These are phyloP conservation scores for Fusarium longipes DNA, from an alignment of 2,329 filamentous ascomycete species.

Conservation along the genomic window DNA sequence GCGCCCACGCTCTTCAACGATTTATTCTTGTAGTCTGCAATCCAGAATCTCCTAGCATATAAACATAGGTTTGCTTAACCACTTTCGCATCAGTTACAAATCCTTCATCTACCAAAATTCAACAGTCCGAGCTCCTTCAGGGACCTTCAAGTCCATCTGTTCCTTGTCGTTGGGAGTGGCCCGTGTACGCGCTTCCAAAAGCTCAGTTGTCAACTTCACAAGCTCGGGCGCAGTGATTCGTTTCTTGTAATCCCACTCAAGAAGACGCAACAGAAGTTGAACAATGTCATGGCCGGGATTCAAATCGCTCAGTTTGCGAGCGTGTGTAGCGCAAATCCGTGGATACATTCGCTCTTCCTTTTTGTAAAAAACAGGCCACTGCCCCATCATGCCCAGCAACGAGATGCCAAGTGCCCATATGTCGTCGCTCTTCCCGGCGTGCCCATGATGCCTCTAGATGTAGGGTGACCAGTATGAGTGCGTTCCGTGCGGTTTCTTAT, in stretches of 20 bases:
- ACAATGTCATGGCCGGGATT: conserved; percentile 45
- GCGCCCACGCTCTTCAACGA: no score
- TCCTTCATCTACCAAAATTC: conserved; percentile 47
- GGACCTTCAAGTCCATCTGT: conserved; percentile 38
- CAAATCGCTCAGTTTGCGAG: conserved; percentile 31
- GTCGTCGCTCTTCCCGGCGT: conserved; percentile 47
- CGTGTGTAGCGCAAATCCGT: conserved; percentile 41
- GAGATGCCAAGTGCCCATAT: conserved; percentile 51
- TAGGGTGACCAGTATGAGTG: conserved; percentile 48
- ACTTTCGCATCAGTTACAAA: background rate
- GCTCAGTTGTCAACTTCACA: conserved; percentile 8
- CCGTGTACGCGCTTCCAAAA: conserved; percentile 3
- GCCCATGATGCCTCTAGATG: conserved; percentile 32
- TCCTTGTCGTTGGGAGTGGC: background rate
- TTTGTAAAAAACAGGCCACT: conserved; percentile 40
- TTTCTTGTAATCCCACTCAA: conserved; percentile 32
- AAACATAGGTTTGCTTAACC: background rate
- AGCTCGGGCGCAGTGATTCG: conserved; percentile 41
- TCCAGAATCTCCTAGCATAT: background rate
- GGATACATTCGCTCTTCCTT: conserved; percentile 42
- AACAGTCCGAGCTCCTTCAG: conserved; percentile 42
- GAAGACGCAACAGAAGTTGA: conserved; percentile 36
- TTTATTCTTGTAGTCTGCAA: background rate
- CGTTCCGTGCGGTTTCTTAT: conserved; percentile 42
- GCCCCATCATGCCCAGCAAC: conserved; percentile 47